Conservation (phyloP, 2,329 filamentous ascomycete species). For the Thielaviopsis ethacetica region DNA sequence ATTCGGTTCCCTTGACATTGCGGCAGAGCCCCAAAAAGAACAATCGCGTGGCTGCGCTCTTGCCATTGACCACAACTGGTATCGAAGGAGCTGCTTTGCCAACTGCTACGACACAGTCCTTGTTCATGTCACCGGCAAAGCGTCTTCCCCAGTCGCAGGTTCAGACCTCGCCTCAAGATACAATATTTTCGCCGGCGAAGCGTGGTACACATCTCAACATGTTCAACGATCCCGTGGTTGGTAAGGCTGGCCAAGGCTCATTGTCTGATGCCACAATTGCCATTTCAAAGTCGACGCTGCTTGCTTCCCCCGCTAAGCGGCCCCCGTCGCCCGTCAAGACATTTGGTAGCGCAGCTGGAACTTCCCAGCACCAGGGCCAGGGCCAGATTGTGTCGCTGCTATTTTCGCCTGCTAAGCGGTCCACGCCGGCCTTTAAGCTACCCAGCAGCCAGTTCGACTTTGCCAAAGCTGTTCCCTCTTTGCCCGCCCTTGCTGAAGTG, state of each 20-base stretch:
- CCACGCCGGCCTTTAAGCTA: constrained; percentile 9
- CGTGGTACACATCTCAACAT: constrained; percentile 26
- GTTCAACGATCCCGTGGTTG: constrained; percentile 7
- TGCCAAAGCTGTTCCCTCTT: constrained; percentile 1
- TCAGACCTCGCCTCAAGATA: constrained; percentile 36
- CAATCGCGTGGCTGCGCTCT: not conserved
- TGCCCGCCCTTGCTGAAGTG: not conserved
- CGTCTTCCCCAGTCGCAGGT: constrained; percentile 24
- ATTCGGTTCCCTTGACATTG: constrained; percentile 32
- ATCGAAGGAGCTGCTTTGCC: not conserved
- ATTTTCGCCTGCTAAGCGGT: constrained; percentile 35
- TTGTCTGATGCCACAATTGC: constrained; percentile 9
- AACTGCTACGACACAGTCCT: constrained; percentile 5
- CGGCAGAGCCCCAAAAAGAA: constrained; percentile 38
- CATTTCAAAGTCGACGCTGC: constrained; percentile 24
- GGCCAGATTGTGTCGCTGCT: constrained; percentile 32
- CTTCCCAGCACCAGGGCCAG: constrained; percentile 19
- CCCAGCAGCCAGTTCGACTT: constrained; percentile 5
- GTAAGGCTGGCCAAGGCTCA: constrained; percentile 16
- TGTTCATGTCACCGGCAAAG: constrained; percentile 39
- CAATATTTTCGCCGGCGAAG: constrained; percentile 40
- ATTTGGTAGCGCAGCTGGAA: constrained; percentile 16
- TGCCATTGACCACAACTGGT: not conserved
- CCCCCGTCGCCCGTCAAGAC: constrained; percentile 28
- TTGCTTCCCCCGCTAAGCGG: constrained; percentile 36